Evolutionary conservation across 2,329 filamentous ascomycete species (phyloP), one percentile per base, ranked within the genome.

Genomic region (Colletotrichum endophyticum): DNA sequence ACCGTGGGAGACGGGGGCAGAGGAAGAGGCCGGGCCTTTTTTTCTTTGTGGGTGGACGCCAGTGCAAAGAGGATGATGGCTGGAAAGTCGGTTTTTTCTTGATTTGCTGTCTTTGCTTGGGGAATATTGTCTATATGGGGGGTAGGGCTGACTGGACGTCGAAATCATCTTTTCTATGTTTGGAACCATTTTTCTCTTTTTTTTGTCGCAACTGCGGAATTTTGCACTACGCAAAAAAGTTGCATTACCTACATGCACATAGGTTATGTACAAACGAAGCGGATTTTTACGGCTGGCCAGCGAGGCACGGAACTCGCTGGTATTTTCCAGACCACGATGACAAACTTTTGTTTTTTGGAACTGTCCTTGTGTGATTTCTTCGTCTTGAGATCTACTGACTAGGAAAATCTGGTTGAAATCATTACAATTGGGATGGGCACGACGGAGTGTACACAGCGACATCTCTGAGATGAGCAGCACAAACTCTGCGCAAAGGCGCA

Each of bases 1-100:
- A 53, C 44, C 44, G 44, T 63, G 28, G 13, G 12, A 57, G 19
- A 44, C 39, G 13, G 68, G n/a, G 34, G 25, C 27, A 30, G 22
- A 49, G 44, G 64, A 70, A 61, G 61, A 76, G 70, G 74, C 74
- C 64, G 74, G 74, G 70, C 74, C 74, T 76, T 74, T 69, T 66
- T 28, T 28, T 12, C 36, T 27, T 39, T 57, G 28, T 53, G 44
- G 44, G 44, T 53, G 15, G 32, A 30, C 57, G 39, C 57, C 68
- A 63, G 27, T 53, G 57, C 44, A 53, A 63, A 62, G 68, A 32
- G 59, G 36, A 49, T 36, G 57, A 53, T 53, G 39, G 36, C 53
- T 66, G 56, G 62, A 39, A 22, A 53, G 62, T 56, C 44, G 22
- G 32, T 27, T 22, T 27, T 68, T 34, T 61, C 49, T n/a, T 27